Conservation (phyloP, 345 rosid species). For the Melaleuca alternifolia region DNA sequence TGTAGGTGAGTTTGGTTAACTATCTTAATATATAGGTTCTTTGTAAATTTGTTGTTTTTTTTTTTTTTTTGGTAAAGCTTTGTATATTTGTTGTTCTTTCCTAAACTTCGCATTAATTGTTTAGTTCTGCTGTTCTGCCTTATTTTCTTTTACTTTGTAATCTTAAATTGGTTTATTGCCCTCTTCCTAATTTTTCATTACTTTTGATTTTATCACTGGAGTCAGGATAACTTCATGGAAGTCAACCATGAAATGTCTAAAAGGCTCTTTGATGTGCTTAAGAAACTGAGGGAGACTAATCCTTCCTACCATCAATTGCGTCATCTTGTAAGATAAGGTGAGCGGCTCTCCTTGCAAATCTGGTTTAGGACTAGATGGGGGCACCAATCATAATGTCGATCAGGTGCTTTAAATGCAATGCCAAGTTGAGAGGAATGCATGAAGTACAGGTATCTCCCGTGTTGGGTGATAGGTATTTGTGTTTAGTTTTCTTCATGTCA, state of each 20-base stretch:
- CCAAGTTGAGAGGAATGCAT: conserved; percentile 69
- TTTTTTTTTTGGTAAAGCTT: too few relatives aligned
- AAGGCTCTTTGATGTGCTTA: conserved; percentile 50
- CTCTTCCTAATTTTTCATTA: neutral
- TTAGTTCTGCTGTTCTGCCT: neutral
- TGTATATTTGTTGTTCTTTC: neutral
- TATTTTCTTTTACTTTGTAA: neutral
- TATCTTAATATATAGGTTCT: neutral
- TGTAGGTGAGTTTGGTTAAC: neutral
- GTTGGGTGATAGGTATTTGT: neutral
- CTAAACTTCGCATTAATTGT: neutral
- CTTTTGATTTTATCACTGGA: neutral
- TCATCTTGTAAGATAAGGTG: conserved; percentile 88
- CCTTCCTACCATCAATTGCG: conserved; percentile 58
- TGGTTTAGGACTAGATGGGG: conserved; percentile 76
- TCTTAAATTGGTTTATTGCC: neutral
- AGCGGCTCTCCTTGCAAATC: conserved; percentile 80
- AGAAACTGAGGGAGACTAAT: conserved; percentile 61
- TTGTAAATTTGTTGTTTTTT: neutral
- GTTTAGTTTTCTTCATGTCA: neutral
- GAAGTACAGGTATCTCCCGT: conserved; percentile 8
- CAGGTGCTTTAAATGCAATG: conserved; percentile 70
- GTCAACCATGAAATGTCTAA: conserved; percentile 75
- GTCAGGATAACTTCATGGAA: conserved; percentile 52
- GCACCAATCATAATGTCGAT: conserved; percentile 57